Evolutionary conservation across 257 asterid species (phyloP), one percentile per base, ranked within the genome.

Genomic region (Plantago ovata): DNA sequence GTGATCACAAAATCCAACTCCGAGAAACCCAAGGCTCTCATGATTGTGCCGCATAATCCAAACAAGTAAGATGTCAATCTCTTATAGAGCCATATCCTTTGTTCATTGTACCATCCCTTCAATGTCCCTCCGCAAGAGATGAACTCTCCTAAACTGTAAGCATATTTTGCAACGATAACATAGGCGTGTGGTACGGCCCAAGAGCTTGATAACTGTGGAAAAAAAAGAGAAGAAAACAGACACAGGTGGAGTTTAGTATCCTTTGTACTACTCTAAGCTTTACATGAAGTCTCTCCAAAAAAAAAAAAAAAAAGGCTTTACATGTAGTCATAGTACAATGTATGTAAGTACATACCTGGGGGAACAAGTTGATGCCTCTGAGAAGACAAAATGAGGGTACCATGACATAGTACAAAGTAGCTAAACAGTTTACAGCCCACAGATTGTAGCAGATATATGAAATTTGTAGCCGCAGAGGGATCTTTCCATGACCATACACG

Each of bases 81-180:
- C 40, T 61, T 71, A 32, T 67, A 76, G 18, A 76, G 44, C 78
- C 81, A 76, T 44, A 71, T 67, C 38, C 81, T 57, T 43, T 71
- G 81, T 1, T 71, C 77, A n/a, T 76, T 65, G 61, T 56, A 61
- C 81, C 81, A 76, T 9, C 81, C 81, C 39, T 36, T 13, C 2
- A 51, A 11, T 14, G 81, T 76, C n/a, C 78, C 72, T n/a, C 75
- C 81, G 0, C 10, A 42, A 14, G 45, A 43, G 3, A 76, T 28
- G 60, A 67, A 72, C 62, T 76, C 81, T 9, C 49, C 67, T 19
- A 65, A 51, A 54, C 78, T 76, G 40, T 56, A 68, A 4, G 53
- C 39, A 6, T 49, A 40, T 13, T 66, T 62, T 50, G 72, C 66
- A 9, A 51, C 2, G 19, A 61, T 12, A 18, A 68, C 72, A 49